A percentile compares a stretch with the other conserved stretches of the same genome.
These are phyloP conservation scores for Cadophora gregata DNA, from an alignment of 2,329 filamentous ascomycete species.

Conservation along the genomic window DNA sequence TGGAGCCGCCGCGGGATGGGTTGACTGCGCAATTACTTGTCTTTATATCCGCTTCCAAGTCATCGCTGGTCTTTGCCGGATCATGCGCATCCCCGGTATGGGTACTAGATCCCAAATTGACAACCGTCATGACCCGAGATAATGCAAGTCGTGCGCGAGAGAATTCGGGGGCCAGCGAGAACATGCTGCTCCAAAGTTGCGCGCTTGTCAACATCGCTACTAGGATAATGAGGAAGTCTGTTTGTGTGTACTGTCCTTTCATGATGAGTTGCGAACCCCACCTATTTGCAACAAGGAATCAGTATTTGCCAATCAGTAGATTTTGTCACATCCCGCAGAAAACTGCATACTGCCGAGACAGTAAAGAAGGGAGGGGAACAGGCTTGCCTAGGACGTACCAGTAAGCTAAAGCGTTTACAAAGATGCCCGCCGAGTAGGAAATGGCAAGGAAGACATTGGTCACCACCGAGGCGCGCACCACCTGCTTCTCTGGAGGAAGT, in stretches of 20 bases:
- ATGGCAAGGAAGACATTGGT: constrained; percentile 59
- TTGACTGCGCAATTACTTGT: constrained; percentile 43
- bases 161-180: constrained; percentile 75
- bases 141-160: constrained; percentile 52
- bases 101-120: constrained; percentile 55
- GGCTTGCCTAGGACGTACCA: too few species aligned
- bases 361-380: too few species aligned
- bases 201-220: constrained; percentile 74
- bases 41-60: constrained; percentile 29
- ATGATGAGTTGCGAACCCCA: constrained; percentile 77
- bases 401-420: constrained; percentile 76
- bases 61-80: constrained; percentile 41
- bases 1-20: constrained; percentile 39
- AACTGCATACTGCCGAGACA: too few species aligned
- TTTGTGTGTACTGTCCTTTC: constrained; percentile 64
- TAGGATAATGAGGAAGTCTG: constrained; percentile 76
- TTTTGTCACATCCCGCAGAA: too few species aligned
- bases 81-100: constrained; percentile 11
- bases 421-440: constrained; percentile 65
- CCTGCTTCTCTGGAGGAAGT: constrained; percentile 59
- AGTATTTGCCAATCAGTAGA: too few species aligned
- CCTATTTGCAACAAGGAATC: too few species aligned
- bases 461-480: constrained; percentile 49
- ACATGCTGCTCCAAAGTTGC: constrained; percentile 75
- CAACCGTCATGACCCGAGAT: constrained; percentile 53